A percentile compares a stretch with the other conserved stretches of the same genome.
phyloP scores from a whole-genome alignment of 305 asterid genomes.

The Ruellia speciosa region DNA sequence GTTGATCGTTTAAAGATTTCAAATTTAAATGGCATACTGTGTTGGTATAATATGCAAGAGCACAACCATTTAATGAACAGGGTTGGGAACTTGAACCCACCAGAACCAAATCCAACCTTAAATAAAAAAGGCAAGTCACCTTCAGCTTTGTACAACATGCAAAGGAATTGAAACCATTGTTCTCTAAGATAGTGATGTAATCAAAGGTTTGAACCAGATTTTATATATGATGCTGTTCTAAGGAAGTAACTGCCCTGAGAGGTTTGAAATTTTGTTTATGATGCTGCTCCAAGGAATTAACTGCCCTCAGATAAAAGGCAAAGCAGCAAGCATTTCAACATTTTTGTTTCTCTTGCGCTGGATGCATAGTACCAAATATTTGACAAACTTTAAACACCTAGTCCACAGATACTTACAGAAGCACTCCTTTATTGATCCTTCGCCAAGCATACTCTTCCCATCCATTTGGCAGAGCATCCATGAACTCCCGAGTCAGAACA shows the following conservation, averaged over 20 bases:
- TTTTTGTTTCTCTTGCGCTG: background rate
- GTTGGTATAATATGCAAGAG: background rate
- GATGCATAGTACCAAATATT: background rate
- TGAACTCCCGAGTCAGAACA: constrained; percentile 75
- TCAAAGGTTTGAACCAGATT: background rate
- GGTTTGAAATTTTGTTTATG: background rate
- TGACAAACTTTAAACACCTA: background rate
- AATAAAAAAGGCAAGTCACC: background rate
- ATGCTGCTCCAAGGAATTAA: background rate
- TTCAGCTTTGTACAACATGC: background rate
- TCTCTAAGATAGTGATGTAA: background rate
- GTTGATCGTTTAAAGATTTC: too few relatives aligned
- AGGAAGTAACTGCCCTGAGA: too few relatives aligned
- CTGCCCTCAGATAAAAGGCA: background rate
- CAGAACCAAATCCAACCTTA: background rate
- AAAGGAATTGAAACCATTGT: background rate
- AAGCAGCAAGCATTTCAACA: background rate
- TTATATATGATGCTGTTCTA: background rate
- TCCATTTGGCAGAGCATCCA: constrained; percentile 92
- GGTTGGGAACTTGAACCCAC: background rate
- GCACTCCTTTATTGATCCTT: constrained; percentile 88
- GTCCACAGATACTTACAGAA: constrained; percentile 44
- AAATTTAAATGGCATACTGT: too few relatives aligned
- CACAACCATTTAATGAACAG: background rate
- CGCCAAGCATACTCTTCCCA: constrained; percentile 98